Evolutionary conservation across 805 yeast species (phyloP).

Genomic region (Ogataea populi-albae): DNA sequence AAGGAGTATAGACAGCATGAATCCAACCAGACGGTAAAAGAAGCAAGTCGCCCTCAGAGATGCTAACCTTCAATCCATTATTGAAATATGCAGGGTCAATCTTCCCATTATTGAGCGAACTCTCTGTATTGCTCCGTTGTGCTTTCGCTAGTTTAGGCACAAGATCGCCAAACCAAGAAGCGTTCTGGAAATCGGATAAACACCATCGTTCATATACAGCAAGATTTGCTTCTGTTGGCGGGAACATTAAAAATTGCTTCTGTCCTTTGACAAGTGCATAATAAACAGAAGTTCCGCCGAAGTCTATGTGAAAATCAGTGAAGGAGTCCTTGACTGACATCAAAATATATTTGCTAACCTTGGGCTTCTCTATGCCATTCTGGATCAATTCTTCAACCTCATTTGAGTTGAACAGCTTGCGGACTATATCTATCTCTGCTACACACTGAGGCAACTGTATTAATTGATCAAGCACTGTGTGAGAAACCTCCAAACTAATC

Average conservation of each 20-base stretch:
- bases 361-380: conserved; percentile 38
- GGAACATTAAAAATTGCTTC: conserved; percentile 73
- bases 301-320: conserved; percentile 90
- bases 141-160: conserved; percentile 21
- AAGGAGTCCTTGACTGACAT: conserved; percentile 81
- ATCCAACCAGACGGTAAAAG: conserved; percentile 92
- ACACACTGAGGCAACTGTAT: conserved; percentile 69
- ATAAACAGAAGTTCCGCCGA: conserved; percentile 90
- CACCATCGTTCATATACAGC: conserved; percentile 72
- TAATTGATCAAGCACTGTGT: conserved; percentile 43
- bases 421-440: conserved; percentile 62
- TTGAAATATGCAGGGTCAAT: conserved; percentile 32
- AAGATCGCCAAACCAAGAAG: conserved; percentile 62
- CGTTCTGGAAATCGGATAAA: conserved; percentile 55
- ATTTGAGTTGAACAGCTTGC: conserved; percentile 53
- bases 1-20: conserved; percentile 82
- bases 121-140: conserved; percentile 1
- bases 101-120: neutral
- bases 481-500: conserved; percentile 74
- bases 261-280: conserved; percentile 76
- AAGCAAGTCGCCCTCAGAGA: conserved; percentile 65
- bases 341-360: conserved; percentile 72
- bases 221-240: conserved; percentile 68
- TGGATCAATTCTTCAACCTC: conserved; percentile 14
- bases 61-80: conserved; percentile 33